A percentile compares a stretch with the other conserved stretches of the same genome.
phyloP scores from a whole-genome alignment of 1,284 basidiomycete species.

The Apiotrichum gamsii region DNA sequence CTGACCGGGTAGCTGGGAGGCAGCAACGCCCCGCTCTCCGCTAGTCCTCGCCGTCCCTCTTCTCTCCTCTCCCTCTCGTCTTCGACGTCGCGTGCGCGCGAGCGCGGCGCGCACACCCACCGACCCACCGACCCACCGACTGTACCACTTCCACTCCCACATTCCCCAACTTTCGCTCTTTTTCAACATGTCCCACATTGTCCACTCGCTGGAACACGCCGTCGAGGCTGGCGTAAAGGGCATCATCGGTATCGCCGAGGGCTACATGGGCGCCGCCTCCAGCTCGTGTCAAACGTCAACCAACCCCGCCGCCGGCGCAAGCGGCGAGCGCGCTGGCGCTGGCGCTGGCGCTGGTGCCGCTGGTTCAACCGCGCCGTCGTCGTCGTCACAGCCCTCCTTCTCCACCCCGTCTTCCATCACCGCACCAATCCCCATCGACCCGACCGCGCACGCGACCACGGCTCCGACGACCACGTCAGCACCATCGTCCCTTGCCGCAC shows the following conservation, averaged over 20 bases:
- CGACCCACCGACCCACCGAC: background rate
- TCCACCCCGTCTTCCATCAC: background rate
- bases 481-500: background rate
- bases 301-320: too few species aligned
- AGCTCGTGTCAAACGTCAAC: too few species aligned
- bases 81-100: too few species aligned
- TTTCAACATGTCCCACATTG: conserved; percentile 30
- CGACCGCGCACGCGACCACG: background rate
- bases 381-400: background rate
- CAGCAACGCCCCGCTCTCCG: too few species aligned
- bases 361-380: background rate
- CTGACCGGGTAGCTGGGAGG: too few species aligned
- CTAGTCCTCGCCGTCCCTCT: background rate
- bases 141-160: background rate
- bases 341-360: background rate
- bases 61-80: background rate
- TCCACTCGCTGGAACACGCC: conserved; percentile 30
- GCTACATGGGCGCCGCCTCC: conserved; percentile 2
- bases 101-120: background rate
- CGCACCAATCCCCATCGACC: conserved; percentile 5
- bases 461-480: background rate
- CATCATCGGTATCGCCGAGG: conserved; percentile 45
- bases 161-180: too few species aligned
- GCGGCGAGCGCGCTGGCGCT: too few species aligned
- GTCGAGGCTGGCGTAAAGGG: conserved; percentile 40